phyloP scores from a whole-genome alignment of 2,329 filamentous ascomycete genomes.

The Penicillium sp. region DNA sequence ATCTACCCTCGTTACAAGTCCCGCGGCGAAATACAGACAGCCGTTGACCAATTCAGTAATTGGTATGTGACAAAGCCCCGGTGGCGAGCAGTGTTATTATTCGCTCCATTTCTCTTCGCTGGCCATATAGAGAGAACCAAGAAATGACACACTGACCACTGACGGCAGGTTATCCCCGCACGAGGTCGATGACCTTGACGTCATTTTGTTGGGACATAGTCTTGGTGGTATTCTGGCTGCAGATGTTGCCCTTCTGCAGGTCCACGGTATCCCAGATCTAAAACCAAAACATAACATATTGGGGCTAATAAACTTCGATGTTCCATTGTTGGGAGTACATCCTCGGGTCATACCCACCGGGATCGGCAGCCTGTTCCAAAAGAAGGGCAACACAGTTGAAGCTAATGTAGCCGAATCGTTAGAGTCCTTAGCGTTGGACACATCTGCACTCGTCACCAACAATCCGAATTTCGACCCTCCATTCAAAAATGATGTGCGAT shows the following conservation, averaged over 20 bases:
- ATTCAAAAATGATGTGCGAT: constrained; percentile 71
- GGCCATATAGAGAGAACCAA: not conserved
- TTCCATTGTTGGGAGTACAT: constrained; percentile 84
- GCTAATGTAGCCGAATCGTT: constrained; percentile 9
- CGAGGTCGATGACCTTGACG: constrained; percentile 70
- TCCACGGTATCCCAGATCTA: not conserved
- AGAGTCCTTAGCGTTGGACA: constrained; percentile 22
- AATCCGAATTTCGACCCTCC: constrained; percentile 71
- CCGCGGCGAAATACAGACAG: constrained; percentile 56
- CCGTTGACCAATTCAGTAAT: constrained; percentile 76
- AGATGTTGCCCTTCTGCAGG: constrained; percentile 67
- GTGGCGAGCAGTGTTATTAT: not conserved
- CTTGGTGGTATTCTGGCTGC: constrained; percentile 87
- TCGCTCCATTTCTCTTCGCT: not conserved
- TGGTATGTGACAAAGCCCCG: constrained; percentile 54
- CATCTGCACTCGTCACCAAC: constrained; percentile 7
- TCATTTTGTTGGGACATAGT: constrained; percentile 81
- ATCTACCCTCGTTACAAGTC: constrained; percentile 48
- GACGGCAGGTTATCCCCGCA: constrained; percentile 67
- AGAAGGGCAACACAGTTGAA: constrained; percentile 13
- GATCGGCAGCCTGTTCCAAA: constrained; percentile 70
- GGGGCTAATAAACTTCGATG: constrained; percentile 79
- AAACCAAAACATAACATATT: constrained; percentile 67
- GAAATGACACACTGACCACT: not conserved
- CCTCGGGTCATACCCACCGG: constrained; percentile 83